These are phyloP conservation scores for Aspergillus sclerotiicarbonarius DNA, from an alignment of 495 filamentous ascomycete species.

Conservation along the genomic window DNA sequence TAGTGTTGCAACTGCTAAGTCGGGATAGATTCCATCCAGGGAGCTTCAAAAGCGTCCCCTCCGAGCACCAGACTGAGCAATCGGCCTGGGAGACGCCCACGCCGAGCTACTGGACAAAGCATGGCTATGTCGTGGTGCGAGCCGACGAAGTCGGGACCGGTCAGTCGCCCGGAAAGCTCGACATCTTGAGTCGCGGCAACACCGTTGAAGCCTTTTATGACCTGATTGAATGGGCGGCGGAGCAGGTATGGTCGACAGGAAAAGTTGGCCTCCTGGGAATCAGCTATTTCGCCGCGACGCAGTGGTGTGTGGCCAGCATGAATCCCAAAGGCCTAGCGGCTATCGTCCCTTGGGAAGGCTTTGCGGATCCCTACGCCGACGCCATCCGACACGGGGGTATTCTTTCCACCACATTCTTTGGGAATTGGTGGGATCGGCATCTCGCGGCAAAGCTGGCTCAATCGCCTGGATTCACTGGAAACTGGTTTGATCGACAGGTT, in stretches of 20 bases:
- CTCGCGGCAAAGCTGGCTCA: too few species aligned
- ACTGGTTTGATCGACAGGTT: conserved; percentile 59
- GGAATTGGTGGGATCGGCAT: too few species aligned
- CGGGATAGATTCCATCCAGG: too few species aligned
- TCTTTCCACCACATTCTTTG: conserved; percentile 54
- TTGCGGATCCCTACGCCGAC: conserved; percentile 58
- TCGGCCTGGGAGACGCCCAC: too few species aligned
- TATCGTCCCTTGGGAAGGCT: conserved; percentile 60
- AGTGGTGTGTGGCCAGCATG: conserved; percentile 57
- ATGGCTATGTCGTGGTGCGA: conserved; percentile 52
- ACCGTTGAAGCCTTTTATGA: conserved; percentile 51
- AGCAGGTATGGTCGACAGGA: conserved; percentile 53
- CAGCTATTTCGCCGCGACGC: conserved; percentile 55
- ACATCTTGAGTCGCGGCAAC: conserved; percentile 44
- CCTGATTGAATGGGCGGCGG: conserved; percentile 51
- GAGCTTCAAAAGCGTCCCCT: too few species aligned
- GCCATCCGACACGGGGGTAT: conserved; percentile 59
- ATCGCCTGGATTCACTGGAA: too few species aligned
- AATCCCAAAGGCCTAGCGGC: conserved; percentile 49
- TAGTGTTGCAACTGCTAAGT: too few species aligned
- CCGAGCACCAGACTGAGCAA: too few species aligned
- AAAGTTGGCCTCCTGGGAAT: conserved; percentile 58
- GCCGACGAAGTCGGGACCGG: conserved; percentile 52
- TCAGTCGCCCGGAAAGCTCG: conserved; percentile 49
- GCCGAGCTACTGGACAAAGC: conserved; percentile 43